phyloP scores from a whole-genome alignment of 768 basidiomycete species.

The Serendipita indica region DNA sequence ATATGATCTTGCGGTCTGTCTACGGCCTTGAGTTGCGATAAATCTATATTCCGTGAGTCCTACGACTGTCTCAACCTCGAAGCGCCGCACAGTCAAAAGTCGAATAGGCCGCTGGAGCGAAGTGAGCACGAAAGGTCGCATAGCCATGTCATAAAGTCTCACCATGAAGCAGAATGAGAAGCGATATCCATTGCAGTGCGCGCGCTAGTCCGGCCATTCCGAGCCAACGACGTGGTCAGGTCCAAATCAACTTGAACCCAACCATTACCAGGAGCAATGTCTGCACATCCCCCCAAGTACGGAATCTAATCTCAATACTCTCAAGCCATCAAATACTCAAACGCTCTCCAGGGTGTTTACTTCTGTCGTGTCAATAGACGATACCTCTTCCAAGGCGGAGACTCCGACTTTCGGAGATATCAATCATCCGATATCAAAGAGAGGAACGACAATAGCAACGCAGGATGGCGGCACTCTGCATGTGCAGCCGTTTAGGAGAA shows the following conservation, averaged over 20 bases:
- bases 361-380: conserved; percentile 6
- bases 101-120: background rate
- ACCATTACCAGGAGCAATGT: too few relatives aligned
- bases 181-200: background rate
- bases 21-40: conserved; percentile 62
- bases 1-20: conserved; percentile 52
- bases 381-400: background rate
- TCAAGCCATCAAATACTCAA: background rate
- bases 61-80: background rate
- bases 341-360: background rate
- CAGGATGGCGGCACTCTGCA: conserved; percentile 41
- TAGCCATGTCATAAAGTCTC: background rate
- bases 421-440: background rate
- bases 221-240: conserved; percentile 1
- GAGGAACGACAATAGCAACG: background rate
- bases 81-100: conserved; percentile 1
- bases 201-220: background rate
- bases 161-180: background rate
- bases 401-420: background rate
- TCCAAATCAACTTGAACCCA: background rate
- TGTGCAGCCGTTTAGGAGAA: conserved; percentile 61
- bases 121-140: background rate
- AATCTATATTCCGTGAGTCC: conserved; percentile 31
- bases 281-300: too few relatives aligned
- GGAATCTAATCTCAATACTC: too few relatives aligned